Evolutionary conservation across 768 basidiomycete species (phyloP), one percentile per base, ranked within the genome.

Genomic region (Tylopilus rubrobrunneus): DNA sequence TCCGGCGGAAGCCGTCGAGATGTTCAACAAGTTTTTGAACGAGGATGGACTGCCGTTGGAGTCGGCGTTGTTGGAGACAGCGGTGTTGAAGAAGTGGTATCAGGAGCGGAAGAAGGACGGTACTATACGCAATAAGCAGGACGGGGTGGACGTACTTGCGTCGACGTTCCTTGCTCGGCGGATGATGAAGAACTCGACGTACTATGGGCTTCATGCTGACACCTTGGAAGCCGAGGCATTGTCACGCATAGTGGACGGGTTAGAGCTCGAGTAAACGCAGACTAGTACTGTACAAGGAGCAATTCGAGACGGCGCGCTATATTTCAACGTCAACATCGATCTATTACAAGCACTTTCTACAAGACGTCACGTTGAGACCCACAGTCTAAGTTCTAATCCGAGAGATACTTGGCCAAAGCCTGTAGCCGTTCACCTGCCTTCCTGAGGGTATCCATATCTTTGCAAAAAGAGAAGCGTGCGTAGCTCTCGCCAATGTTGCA

Each of bases 401-500:
- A 52, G 33, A 86, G 71, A 71, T 79, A 96, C 51, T 90, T 81
- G 64, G 80, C 82, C 59, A 99, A 73, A 23, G 74, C 75, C 68
- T 86, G 78, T 19, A 99, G 74, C n/a, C 92, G 82, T 63, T 89
- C 86, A 23, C 84, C 86, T n/a, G 97, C 97, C 21, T 73, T 75
- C 55, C 75, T 79, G 15, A 99, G 78, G 0, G 92, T 96, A 40
- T 90, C 91, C 19, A 84, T 58, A 63, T 98, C 96, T 67, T 99
- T 99, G 78, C 97, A 98, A 77, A 97, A 94, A 1, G 94, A 87
- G 67, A 98, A 98, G 52, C 92, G 82, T 21, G 81, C 85, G 65
- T 86, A 96, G 45, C 76, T 85, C 69, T 96, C 94, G 27, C 95
- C 95, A 51, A 97, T 91, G 53, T 72, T 71, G 27, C 84, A 79